Evolutionary conservation across 1,284 basidiomycete species (phyloP), one percentile per base, ranked within the genome.

Genomic region (Ganoderma meredithae): DNA sequence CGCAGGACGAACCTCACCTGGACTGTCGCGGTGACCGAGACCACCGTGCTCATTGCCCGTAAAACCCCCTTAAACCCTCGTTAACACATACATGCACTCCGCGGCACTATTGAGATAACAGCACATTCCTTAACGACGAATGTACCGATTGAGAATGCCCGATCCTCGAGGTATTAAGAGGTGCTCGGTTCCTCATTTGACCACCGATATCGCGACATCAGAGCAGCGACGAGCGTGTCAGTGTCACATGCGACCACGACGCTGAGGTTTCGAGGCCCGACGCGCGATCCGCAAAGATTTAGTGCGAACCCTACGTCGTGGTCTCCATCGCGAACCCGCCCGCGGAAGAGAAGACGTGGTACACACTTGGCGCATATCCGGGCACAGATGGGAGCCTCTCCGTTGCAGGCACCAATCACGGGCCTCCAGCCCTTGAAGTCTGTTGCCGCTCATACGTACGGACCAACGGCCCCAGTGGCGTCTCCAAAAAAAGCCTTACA

Each of bases 281-380:
- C 27, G 17, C 53, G 22, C 15, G 53, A 33, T 58, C 39, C 55
- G 9, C 55, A 13, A 58, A 58, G 55, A 58, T 58, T 36, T 58
- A 58, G 55, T 58, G 33, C 55, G 33, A 58, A 58, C 55, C n/a
- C 55, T 58, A 58, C 33, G 55, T 60, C 39, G n/a, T 15, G 41
- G 39, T 41, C 25, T 60, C 58, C 39, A 60, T 60, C 39, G 58
- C 58, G 58, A 60, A 60, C 58, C 39, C 55, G 6, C 39, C n/a
- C 15, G 22, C 36, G 22, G 13, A 25, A 17, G 58, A 22, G 40
- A 40, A 27, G 47, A 49, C 44, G 13, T n/a, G 2, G 17, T 19
- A 36, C 36, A 36, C 13, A n/a, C 43, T 15, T 52, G 9, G 36
- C 36, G 9, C 56, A 22, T 59, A 19, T 19, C 22, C 39, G 58